Evolutionary conservation across 768 basidiomycete species (phyloP), one percentile per base, ranked within the genome.

Genomic region (Zangia roseola): DNA sequence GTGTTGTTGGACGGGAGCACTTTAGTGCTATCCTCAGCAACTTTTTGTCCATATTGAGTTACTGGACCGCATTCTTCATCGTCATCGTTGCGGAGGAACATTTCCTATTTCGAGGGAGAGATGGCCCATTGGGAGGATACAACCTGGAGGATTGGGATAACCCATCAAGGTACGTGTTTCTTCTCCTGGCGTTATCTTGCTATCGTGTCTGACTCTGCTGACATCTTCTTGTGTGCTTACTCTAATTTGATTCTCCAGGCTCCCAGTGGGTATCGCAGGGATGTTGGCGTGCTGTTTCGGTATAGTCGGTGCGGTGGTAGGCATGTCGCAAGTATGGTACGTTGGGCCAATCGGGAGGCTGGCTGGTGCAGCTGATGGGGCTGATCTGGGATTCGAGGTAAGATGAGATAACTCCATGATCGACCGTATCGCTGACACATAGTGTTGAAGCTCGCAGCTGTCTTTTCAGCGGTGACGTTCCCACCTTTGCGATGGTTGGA

Each of bases 311-410:
- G 78, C 79, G 0, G 73, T 81, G 1, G 61, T 79, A 6, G 74
- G 77, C 2, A 82, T 81, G 80, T 72, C 79, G 8, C 71, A 77
- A 49, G 68, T 65, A 6, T 78, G 78, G 77, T 80, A 79, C 47
- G 75, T 71, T 2, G 80, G 80, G 1, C 79, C 78, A 0, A 56
- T 80, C 4, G 80, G 70, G 4, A 59, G 57, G 40, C 49, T 70
- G 38, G 73, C 77, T 5, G 77, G 77, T 12, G 69, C 61, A 3
- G 20, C 31, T 10, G 72, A 60, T 34, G 79, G 79, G 25, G 79
- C 76, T 1, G 80, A 81, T 55, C 67, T 81, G 24, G 80, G 80
- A 26, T 80, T 81, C 47, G 80, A 81, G 69, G 74, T 78, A 24
- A 25, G 69, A 12, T 0, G 13, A 23, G 9, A 34, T n/a, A 39